Percentiles rank a stretch among this genome's conserved stretches.
Conservation (phyloP, 2,329 filamentous ascomycete genomes). For the Chrysosporium keratinophilum region DNA sequence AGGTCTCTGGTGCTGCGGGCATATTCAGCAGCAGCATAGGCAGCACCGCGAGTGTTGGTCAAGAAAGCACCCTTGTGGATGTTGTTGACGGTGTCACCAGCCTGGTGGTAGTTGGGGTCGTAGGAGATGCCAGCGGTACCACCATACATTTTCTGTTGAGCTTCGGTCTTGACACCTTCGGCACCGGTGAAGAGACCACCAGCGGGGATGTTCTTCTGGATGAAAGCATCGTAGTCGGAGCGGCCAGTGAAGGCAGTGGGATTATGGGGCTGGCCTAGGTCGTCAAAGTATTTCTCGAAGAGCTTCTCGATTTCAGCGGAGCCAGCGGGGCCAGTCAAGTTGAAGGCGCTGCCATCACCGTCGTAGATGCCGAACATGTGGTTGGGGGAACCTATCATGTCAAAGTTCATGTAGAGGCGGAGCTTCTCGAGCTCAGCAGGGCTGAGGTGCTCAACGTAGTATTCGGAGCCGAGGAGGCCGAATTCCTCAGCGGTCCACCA, state of each 20-base stretch:
- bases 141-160: slow-evolving; percentile 59
- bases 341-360: slow-evolving; percentile 47
- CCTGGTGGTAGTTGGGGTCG: slow-evolving; percentile 48
- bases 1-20: slow-evolving; percentile 39
- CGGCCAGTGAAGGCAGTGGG: slow-evolving; percentile 68
- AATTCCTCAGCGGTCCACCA: slow-evolving; percentile 58
- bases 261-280: slow-evolving; percentile 53
- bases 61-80: slow-evolving; percentile 45
- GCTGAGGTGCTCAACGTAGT: slow-evolving; percentile 45
- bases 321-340: slow-evolving; percentile 47
- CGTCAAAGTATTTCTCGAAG: slow-evolving; percentile 57
- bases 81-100: slow-evolving; percentile 45
- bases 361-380: slow-evolving; percentile 48
- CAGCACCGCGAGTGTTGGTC: slow-evolving; percentile 41
- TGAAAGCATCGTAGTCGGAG: slow-evolving; percentile 70
- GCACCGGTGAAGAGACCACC: slow-evolving; percentile 71
- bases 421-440: slow-evolving; percentile 47
- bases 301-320: slow-evolving; percentile 59
- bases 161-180: slow-evolving; percentile 61
- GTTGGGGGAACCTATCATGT: slow-evolving; percentile 60
- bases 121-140: slow-evolving; percentile 52
- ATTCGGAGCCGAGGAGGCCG: slow-evolving; percentile 50
- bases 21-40: slow-evolving; percentile 50
- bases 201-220: slow-evolving; percentile 59
- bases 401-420: slow-evolving; percentile 58